Percentiles rank a stretch among this genome's conserved stretches.
These are phyloP conservation scores for Suillus cothurnatus DNA, from an alignment of 768 basidiomycete species.

Conservation along the genomic window DNA sequence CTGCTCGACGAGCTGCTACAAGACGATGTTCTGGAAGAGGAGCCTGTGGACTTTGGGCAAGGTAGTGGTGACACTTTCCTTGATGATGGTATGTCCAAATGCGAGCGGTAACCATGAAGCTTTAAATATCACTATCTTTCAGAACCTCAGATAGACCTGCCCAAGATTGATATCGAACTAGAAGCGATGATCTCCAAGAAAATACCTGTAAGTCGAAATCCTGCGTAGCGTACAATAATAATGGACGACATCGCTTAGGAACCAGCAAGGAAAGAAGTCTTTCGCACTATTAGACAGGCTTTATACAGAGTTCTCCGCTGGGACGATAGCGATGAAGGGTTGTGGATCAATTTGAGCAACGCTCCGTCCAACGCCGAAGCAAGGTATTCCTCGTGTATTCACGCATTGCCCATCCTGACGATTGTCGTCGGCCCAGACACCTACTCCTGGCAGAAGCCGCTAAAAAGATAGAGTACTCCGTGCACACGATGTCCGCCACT, in stretches of 20 bases:
- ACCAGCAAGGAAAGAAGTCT: conserved; percentile 36
- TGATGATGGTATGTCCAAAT: background rate
- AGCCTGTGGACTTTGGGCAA: background rate
- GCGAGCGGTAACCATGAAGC: conserved; percentile 5
- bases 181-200: conserved; percentile 45
- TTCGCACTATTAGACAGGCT: conserved; percentile 41
- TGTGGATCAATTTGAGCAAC: conserved; percentile 30
- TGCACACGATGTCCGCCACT: conserved; percentile 53
- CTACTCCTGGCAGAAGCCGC: conserved; percentile 44
- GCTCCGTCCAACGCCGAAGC: conserved; percentile 19
- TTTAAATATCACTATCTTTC: background rate
- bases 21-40: background rate
- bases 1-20: background rate
- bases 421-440: conserved; percentile 33
- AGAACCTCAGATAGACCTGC: conserved; percentile 21
- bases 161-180: conserved; percentile 37
- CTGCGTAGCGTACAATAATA: background rate
- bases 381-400: conserved; percentile 21
- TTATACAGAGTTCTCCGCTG: conserved; percentile 40
- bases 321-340: conserved; percentile 23
- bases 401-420: background rate
- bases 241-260: conserved; percentile 26
- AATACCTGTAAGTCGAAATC: conserved; percentile 37
- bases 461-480: conserved; percentile 48
- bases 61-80: background rate